Evolutionary conservation across 805 yeast genomes (phyloP), one percentile per base, ranked within the genome.

Genomic region (Cyberlindnera bimundalis): DNA sequence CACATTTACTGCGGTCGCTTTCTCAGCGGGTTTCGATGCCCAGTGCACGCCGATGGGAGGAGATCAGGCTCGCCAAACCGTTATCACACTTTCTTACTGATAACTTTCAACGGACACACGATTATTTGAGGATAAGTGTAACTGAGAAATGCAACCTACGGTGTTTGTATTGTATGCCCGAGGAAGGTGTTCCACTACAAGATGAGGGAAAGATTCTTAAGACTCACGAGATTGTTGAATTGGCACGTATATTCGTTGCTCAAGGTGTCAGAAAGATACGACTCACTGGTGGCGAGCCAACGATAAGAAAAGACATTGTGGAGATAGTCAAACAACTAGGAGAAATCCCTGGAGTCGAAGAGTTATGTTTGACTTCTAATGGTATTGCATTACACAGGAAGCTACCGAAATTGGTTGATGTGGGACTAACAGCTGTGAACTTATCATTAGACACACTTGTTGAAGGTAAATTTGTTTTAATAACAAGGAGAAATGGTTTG

Each of bases 251-350:
- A 3, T 75, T 75, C 57, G 77, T 70, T 5, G 33, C 49, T 3
- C 68, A 69, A 38, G 80, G 80, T 2, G 78, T 75, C n/a, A 55
- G 60, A 13, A 75, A 75, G 51, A 68, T 75, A 16, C 52, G 80
- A 35, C 58, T 75, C 13, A 75, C 80, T 0, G 80, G 80, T 9
- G 80, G 80, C 13, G 80, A 75, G 52, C 80, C 80, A 0, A 72
- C 78, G 0, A 75, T 75, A 6, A 55, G 80, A 16, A 68, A 64
- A 41, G 80, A 75, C 46, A 65, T 75, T 26, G 61, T 74, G 32
- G 71, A 66, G 5, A 55, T 75, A 5, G 73, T 73, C 8, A 45
- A 48, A 23, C 53, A 60, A 23, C 50, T 75, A 25, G 64, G 71
- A 30, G 36, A 48, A 20, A 47, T 74, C 3, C 48, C 49, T n/a